These are phyloP conservation scores for Neurospora intermedia DNA, from an alignment of 495 filamentous ascomycete genomes.

Conservation along the genomic window DNA sequence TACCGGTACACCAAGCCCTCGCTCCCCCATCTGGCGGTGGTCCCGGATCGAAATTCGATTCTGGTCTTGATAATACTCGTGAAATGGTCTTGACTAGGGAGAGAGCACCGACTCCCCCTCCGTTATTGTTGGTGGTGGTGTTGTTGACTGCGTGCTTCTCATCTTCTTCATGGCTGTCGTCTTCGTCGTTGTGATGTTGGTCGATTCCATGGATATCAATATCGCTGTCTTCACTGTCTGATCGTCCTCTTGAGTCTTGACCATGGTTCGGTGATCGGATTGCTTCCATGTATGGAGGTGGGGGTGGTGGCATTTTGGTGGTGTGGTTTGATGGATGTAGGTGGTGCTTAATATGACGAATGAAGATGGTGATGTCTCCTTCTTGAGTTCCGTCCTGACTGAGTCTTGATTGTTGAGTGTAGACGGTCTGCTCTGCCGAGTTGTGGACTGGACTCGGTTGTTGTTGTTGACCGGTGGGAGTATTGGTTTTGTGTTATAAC, in stretches of 20 bases:
- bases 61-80: slow-evolving; percentile 29
- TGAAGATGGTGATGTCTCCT: too few species aligned
- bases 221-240: background rate
- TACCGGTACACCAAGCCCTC: slow-evolving; percentile 39
- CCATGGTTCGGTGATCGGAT: background rate
- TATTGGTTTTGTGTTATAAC: too few species aligned
- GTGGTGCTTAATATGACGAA: too few species aligned
- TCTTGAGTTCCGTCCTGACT: too few species aligned
- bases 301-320: too few species aligned
- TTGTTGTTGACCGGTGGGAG: too few species aligned
- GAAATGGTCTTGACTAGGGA: slow-evolving; percentile 20
- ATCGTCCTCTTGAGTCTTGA: background rate
- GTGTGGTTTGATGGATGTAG: too few species aligned
- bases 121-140: background rate
- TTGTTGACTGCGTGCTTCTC: background rate
- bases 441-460: too few species aligned
- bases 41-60: slow-evolving; percentile 29
- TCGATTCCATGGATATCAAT: background rate
- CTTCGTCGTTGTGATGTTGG: background rate
- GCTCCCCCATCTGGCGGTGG: slow-evolving; percentile 45
- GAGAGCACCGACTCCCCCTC: slow-evolving; percentile 6
- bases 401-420: too few species aligned
- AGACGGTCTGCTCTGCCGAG: too few species aligned
- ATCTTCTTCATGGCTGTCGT: background rate
- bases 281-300: too few species aligned